phyloP scores from a whole-genome alignment of 2,329 filamentous ascomycete species.

The Penicillium olsonii region DNA sequence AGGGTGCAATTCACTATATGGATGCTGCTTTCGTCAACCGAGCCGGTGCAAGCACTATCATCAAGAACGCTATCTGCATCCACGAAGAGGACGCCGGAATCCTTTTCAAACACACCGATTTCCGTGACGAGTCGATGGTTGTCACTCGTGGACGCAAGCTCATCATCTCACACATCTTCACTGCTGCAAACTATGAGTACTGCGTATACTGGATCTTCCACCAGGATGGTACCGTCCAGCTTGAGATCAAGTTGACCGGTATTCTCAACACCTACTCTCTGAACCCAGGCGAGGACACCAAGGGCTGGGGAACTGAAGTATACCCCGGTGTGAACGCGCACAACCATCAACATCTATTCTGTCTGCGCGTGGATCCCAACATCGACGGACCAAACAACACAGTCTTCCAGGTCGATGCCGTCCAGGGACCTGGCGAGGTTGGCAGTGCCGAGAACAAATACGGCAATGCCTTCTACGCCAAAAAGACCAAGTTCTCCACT shows the following conservation, averaged over 20 bases:
- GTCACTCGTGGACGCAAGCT: conserved; percentile 85
- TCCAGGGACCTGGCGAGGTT: conserved; percentile 69
- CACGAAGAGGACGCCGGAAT: conserved; percentile 93
- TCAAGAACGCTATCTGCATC: conserved; percentile 94
- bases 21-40: conserved; percentile 82
- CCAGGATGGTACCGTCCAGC: conserved; percentile 87
- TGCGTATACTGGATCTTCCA: conserved; percentile 86
- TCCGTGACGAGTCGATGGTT: conserved; percentile 83
- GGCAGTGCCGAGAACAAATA: conserved; percentile 82
- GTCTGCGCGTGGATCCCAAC: conserved; percentile 81
- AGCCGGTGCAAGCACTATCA: conserved; percentile 71
- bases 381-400: conserved; percentile 85
- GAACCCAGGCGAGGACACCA: conserved; percentile 74
- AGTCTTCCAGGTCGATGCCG: conserved; percentile 78
- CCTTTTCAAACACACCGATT: conserved; percentile 92
- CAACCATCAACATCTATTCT: conserved; percentile 96
- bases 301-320: conserved; percentile 89
- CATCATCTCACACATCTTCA: conserved; percentile 88
- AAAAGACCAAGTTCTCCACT: conserved; percentile 76
- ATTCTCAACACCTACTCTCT: conserved; percentile 91
- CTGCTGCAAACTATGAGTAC: conserved; percentile 95
- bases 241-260: conserved; percentile 87
- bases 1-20: conserved; percentile 78
- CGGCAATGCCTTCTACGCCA: conserved; percentile 86
- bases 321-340: conserved; percentile 90